Evolutionary conservation across 139 green algal genomes (phyloP), one percentile per base, ranked within the genome.

Genomic region (Eudorina sp.): DNA sequence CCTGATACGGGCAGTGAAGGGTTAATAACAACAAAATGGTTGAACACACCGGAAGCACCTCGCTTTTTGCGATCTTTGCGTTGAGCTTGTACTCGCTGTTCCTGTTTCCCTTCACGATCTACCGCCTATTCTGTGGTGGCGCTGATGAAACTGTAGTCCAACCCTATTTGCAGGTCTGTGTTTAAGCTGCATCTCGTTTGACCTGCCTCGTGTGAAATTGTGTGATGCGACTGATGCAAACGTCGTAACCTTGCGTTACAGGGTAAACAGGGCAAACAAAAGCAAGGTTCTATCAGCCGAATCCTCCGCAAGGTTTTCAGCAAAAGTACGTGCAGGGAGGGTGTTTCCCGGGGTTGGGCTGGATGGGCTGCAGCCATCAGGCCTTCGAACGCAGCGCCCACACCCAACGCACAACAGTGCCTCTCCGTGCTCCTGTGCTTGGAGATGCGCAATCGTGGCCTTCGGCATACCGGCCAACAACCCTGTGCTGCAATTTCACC

Each of bases 71-170:
- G 7, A 92, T 98, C 31, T 98, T 98, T 51, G 40, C 95, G 6
- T 80, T 98, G 53, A 94, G 90, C 41, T 93, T 98, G 23, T 94
- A 94, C 36, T 95, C 92, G 0, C 55, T 98, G 5, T 82, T 97
- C 31, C 72, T 98, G 9, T 92, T 98, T 31, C 95, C 95, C 0
- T 96, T 93, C 75, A 97, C 95, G 8, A 90, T 98, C n/a, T 96
- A 94, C 88, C 79, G 88, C 53, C 51, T 96, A 2, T 96, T 83
- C 27, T 87, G 74, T 21, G 76, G 68, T 34, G 64, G 72, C 16
- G 85, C 82, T 14, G 91, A 94, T 5, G 75, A 91, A 18, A 86
- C 70, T 3, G 73, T 83, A 41, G 89, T 92, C 6, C 88, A 95
- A 53, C 92, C 93, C 2, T 69, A 90, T 16, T 41, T 83, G 19